Conservation (phyloP, 257 asterid species). For the Lycium ferocissimum region DNA sequence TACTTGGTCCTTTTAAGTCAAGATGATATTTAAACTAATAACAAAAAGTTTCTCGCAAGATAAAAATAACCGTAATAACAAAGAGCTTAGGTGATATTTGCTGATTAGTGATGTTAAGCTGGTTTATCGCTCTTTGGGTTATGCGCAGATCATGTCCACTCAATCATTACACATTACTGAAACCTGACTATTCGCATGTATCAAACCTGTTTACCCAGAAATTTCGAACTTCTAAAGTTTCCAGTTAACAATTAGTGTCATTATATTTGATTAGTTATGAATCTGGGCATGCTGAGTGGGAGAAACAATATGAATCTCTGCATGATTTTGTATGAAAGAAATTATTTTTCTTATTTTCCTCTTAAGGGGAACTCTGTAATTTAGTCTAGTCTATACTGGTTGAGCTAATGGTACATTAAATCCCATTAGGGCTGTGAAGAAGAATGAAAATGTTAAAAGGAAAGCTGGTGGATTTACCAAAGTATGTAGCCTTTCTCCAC, state of each 20-base stretch:
- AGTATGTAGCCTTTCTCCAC: conserved; percentile 83
- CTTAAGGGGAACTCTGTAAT: background rate
- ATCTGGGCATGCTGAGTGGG: background rate
- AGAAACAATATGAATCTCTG: conserved; percentile 13
- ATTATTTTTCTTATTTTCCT: background rate
- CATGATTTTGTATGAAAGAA: background rate
- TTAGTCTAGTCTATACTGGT: conserved; percentile 5
- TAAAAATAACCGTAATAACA: background rate
- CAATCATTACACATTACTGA: background rate
- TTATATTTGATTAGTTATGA: background rate
- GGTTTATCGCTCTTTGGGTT: conserved; percentile 1
- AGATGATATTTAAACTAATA: background rate
- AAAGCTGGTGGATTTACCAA: conserved; percentile 90
- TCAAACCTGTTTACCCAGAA: background rate
- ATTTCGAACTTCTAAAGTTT: background rate
- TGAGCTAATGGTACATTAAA: conserved; percentile 16
- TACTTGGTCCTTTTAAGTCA: background rate
- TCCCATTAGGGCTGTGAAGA: conserved; percentile 53
- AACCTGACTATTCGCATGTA: background rate
- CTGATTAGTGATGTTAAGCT: conserved; percentile 17
- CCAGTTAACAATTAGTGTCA: background rate
- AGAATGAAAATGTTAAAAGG: conserved; percentile 61
- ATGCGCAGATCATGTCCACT: background rate
- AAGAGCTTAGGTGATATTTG: background rate
- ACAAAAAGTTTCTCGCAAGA: background rate